These are phyloP conservation scores for Bacterosira constricta DNA, from an alignment of 108 stramenopile genomes.

Conservation along the genomic window DNA sequence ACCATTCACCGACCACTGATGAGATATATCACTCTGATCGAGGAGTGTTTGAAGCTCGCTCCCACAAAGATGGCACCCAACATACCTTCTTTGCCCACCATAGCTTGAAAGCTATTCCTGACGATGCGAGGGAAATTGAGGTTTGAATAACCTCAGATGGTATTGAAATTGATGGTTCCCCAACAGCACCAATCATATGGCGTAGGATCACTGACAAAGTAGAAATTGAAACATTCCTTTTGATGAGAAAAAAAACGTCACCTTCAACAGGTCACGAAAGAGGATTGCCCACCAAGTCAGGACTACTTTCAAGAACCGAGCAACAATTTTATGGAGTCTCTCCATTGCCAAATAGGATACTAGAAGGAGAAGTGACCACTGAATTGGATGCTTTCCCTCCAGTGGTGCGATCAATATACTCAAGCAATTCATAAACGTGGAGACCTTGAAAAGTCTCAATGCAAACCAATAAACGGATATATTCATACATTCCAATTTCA, in stretches of 20 bases:
- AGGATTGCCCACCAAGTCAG: neutral
- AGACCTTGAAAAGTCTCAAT: too few species aligned
- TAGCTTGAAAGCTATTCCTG: neutral
- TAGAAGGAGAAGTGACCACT: neutral
- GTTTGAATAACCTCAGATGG: too few species aligned
- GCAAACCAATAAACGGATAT: too few species aligned
- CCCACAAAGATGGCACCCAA: too few species aligned
- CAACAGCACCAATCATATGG: neutral
- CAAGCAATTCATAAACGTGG: neutral
- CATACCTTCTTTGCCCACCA: neutral
- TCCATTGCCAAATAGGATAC: neutral
- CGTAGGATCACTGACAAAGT: neutral
- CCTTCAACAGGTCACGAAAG: constrained; percentile 2
- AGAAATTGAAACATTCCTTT: neutral
- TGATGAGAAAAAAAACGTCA: constrained; percentile 11
- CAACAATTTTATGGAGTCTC: neutral
- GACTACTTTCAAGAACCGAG: neutral
- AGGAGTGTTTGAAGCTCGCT: constrained; percentile 12
- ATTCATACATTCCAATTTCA: constrained; percentile 1
- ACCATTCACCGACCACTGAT: neutral
- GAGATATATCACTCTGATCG: constrained; percentile 11
- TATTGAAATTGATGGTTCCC: neutral
- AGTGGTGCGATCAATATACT: too few species aligned
- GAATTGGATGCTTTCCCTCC: neutral
- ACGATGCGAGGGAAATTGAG: neutral